Evolutionary conservation across 352 stramenopile genomes (phyloP), one percentile per base, ranked within the genome.

Genomic region (Plasmopara muralis): DNA sequence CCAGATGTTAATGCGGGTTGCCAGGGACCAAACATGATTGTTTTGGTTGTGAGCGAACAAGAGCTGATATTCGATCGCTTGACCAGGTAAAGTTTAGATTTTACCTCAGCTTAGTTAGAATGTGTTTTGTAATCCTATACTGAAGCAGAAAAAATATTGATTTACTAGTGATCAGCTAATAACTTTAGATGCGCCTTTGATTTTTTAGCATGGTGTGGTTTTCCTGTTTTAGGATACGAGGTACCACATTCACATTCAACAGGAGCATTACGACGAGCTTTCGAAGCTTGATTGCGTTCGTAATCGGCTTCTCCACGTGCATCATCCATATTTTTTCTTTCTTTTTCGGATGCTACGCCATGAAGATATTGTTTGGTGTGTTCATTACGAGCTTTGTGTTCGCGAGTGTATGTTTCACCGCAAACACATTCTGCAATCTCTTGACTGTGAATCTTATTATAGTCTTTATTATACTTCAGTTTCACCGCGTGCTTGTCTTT

Each of bases 311-410:
- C 38, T 43, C 20, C 38, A 28, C 6, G 14, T 29, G n/a, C 39
- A 28, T 43, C 0, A 43, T 43, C 39, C 15, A 43, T 43, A 43
- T 43, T 43, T 29, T 43, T 43, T 43, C 38, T 43, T 43, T 43
- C 38, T 6, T 43, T n/a, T 28, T 43, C n/a, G 39, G 39, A 43
- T 48, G 53, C 53, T 16, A 61, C 46, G 46, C 33, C 46, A 35
- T 55, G 55, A 3, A 30, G 53, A 52, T 61, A 46, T 18, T 42
- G 53, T 15, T 61, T 47, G 0, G 53, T 61, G 48, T 61, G 40
- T 13, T 47, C 7, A 39, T 61, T 46, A 13, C 53, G 46, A 42
- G 53, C 40, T 60, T 60, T 60, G 12, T 60, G 46, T 30, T 39
- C 40, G 12, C 33, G 46, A 1, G 47, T 61, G 13, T 61, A 61